These are phyloP conservation scores for Aspergillus costaricaensis DNA, from an alignment of 2,329 filamentous ascomycete species.

Conservation along the genomic window DNA sequence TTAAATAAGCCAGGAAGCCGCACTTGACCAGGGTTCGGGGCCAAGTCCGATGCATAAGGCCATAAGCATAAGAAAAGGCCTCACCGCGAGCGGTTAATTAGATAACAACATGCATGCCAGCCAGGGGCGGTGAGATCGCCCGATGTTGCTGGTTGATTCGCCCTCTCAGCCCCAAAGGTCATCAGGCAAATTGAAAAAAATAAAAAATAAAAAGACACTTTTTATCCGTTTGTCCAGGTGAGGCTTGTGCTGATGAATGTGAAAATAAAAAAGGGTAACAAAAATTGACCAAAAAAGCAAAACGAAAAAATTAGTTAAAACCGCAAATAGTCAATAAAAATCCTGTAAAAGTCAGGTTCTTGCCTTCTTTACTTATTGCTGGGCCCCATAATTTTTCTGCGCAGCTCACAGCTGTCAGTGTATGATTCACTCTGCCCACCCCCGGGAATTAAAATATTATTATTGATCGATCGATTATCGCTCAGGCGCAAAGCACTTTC, in stretches of 20 bases:
- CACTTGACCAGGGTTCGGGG: conserved; percentile 6
- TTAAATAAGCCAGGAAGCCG: background rate
- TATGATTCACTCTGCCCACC: conserved; percentile 1
- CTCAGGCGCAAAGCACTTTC: background rate
- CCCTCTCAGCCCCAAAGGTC: background rate
- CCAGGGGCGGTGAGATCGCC: conserved; percentile 13
- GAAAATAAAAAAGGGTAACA: background rate
- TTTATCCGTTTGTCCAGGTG: conserved; percentile 12
- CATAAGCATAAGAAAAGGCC: conserved; percentile 5
- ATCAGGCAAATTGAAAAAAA: background rate
- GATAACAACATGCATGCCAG: conserved; percentile 5
- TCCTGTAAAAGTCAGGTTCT: background rate
- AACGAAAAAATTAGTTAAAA: too few relatives aligned
- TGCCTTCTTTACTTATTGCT: background rate
- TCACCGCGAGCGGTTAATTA: conserved; percentile 9
- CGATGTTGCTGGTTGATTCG: conserved; percentile 5
- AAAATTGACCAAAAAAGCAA: background rate
- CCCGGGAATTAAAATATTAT: conserved; percentile 3
- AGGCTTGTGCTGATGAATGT: background rate
- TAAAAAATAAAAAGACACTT: conserved; percentile 1
- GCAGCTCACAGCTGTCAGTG: conserved; percentile 3
- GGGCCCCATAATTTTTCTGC: background rate
- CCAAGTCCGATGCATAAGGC: conserved; percentile 1
- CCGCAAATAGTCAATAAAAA: background rate
- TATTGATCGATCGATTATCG: conserved; percentile 15